Conservation (phyloP, 768 basidiomycete species). For the Solioccasus polychromus region DNA sequence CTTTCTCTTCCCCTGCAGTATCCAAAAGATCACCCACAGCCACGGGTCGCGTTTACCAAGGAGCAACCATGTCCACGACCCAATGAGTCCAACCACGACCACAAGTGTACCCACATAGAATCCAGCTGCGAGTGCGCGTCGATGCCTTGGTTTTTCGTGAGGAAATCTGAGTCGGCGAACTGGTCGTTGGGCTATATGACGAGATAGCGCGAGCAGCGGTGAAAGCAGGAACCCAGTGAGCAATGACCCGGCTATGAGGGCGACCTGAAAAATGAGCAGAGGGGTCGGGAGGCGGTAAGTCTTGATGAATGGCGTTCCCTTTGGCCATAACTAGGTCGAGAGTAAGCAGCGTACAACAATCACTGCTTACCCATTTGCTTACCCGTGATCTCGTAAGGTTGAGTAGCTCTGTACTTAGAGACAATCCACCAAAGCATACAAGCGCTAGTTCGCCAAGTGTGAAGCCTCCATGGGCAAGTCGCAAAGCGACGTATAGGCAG, state of each 20-base stretch:
- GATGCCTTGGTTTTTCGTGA: constrained; percentile 77
- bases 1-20: constrained; percentile 68
- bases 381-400: constrained; percentile 83
- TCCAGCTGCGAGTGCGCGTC: constrained; percentile 77
- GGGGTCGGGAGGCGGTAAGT: constrained; percentile 94
- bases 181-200: constrained; percentile 87
- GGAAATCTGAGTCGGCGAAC: constrained; percentile 78
- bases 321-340: constrained; percentile 65
- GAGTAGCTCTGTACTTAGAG: constrained; percentile 80
- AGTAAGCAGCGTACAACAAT: constrained; percentile 2
- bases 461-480: constrained; percentile 91
- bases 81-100: constrained; percentile 80
- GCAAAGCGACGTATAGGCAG: constrained; percentile 82
- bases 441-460: constrained; percentile 92
- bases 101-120: constrained; percentile 78
- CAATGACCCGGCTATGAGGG: constrained; percentile 88
- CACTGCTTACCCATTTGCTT: constrained; percentile 23
- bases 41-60: constrained; percentile 81
- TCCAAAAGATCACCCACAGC: constrained; percentile 78
- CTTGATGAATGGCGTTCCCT: constrained; percentile 79
- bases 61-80: constrained; percentile 90
- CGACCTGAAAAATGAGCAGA: constrained; percentile 85
- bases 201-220: constrained; percentile 86
- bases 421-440: constrained; percentile 85
- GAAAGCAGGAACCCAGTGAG: constrained; percentile 94